These are phyloP conservation scores for Coccomyxa subellipsoidea DNA, from an alignment of 163 green algal genomes.

Conservation along the genomic window DNA sequence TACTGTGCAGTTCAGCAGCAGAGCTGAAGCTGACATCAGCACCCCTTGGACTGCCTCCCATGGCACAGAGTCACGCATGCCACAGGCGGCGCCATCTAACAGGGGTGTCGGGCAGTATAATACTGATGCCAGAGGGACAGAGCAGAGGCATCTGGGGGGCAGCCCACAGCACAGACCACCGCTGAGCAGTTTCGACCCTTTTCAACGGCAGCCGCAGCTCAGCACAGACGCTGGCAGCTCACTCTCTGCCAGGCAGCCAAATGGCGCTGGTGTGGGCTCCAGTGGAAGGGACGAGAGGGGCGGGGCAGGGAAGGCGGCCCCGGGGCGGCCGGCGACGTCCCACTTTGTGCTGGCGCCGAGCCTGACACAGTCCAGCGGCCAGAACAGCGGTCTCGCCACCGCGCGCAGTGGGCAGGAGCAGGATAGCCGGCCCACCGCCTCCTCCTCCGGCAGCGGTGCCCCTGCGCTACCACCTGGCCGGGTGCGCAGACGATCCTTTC, in stretches of 20 bases:
- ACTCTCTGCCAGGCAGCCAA: no score
- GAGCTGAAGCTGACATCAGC: neutral
- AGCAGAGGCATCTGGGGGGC: neutral
- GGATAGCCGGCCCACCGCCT: neutral
- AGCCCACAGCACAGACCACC: neutral
- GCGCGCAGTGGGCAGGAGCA: neutral
- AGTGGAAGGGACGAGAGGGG: no score
- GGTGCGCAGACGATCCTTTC: neutral
- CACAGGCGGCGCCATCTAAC: no score
- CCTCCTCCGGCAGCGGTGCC: neutral
- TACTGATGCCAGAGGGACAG: neutral
- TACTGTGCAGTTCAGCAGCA: neutral
- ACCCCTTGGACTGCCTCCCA: neutral
- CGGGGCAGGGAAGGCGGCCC: neutral
- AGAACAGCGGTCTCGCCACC: neutral
- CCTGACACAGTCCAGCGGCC: constrained; percentile 5
- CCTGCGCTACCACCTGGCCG: neutral
- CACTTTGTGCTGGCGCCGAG: constrained; percentile 18
- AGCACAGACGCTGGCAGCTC: neutral
- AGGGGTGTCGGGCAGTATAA: no score
- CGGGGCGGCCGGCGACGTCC: constrained; percentile 12
- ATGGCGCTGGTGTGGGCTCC: no score
- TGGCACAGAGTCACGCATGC: neutral
- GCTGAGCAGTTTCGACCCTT: neutral
- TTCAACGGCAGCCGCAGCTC: no score